These are phyloP conservation scores for Penicillium egyptiacum DNA, from an alignment of 495 filamentous ascomycete genomes.

Conservation along the genomic window DNA sequence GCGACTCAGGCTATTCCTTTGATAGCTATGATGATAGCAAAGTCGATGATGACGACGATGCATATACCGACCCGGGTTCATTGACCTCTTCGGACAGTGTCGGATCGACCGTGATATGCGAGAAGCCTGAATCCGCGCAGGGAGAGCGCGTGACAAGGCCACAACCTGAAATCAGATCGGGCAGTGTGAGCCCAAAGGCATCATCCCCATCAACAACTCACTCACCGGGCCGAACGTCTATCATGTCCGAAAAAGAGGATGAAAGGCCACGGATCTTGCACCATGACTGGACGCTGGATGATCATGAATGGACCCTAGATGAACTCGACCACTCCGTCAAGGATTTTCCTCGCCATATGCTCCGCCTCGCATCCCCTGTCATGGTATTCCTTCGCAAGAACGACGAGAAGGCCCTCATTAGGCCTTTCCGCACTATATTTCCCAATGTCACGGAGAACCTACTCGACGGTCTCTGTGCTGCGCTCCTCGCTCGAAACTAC, in stretches of 20 bases:
- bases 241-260: slow-evolving; percentile 32
- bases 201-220: slow-evolving; percentile 16
- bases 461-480: slow-evolving; percentile 63
- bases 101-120: slow-evolving; percentile 31
- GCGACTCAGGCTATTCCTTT: slow-evolving; percentile 31
- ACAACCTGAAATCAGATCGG: slow-evolving; percentile 30
- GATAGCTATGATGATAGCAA: slow-evolving; percentile 29
- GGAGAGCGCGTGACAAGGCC: slow-evolving; percentile 20
- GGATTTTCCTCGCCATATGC: slow-evolving; percentile 45
- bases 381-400: slow-evolving; percentile 44
- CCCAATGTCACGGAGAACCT: slow-evolving; percentile 53
- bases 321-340: slow-evolving; percentile 47
- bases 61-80: slow-evolving; percentile 33
- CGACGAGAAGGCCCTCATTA: slow-evolving; percentile 38
- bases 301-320: slow-evolving; percentile 49
- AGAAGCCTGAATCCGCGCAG: slow-evolving; percentile 24
- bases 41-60: slow-evolving; percentile 24
- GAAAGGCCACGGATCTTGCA: slow-evolving; percentile 39
- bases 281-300: slow-evolving; percentile 46
- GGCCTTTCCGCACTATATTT: slow-evolving; percentile 59
- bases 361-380: slow-evolving; percentile 47
- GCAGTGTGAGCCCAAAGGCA: slow-evolving; percentile 25
- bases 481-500: slow-evolving; percentile 63
- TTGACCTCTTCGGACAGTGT: slow-evolving; percentile 34
- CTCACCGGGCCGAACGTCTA: slow-evolving; percentile 32